Evolutionary conservation across 139 green algal species (phyloP), one percentile per base, ranked within the genome.

Genomic region (Micractinium conductrix): DNA sequence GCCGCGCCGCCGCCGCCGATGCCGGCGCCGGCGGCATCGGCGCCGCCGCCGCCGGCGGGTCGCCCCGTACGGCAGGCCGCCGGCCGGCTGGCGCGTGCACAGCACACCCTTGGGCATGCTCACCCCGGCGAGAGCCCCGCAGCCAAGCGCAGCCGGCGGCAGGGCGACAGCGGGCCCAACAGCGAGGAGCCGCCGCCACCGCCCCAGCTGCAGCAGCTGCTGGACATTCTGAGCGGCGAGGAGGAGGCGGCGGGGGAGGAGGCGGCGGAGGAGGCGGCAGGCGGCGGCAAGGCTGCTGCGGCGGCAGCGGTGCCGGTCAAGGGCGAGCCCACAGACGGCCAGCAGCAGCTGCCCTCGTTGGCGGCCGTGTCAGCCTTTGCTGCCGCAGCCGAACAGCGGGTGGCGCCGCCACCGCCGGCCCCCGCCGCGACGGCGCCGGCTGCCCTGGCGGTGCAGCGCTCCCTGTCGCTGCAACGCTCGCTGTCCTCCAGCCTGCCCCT

Each of bases 151-250:
- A n/a, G 44, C 44, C 16, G 74, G 48, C 50, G 37, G 33, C 21
- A 40, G 2, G 74, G 74, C 74, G 50, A 19, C 33, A 22, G 53
- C 43, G 44, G 30, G 30, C 33, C 50, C 9, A 35, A 12, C 17
- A 30, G 22, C 3, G 35, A 44, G 19, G 50, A 69, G 48, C 48
- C 74, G 12, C n/a, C 74, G 1, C 53, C 53, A n/a, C 74, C 74
- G 21, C 74, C 74, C 16, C 74, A 80, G 53, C 33, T 80, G 74
- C 74, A 80, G 33, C 74, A 80, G 50, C 50, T 80, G 33, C 50
- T 80, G 50, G 50, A 50, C 48, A 33, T 80, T 14, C 9, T 80
- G 33, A 80, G 74, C 35, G 48, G 19, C 35, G 74, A 80, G 37
- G 38, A 24, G 48, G 48, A 58, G 48, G 12, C 48, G 48, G 48